Conservation (phyloP, 208 protist genomes). For the Tetramitus jugosus region DNA sequence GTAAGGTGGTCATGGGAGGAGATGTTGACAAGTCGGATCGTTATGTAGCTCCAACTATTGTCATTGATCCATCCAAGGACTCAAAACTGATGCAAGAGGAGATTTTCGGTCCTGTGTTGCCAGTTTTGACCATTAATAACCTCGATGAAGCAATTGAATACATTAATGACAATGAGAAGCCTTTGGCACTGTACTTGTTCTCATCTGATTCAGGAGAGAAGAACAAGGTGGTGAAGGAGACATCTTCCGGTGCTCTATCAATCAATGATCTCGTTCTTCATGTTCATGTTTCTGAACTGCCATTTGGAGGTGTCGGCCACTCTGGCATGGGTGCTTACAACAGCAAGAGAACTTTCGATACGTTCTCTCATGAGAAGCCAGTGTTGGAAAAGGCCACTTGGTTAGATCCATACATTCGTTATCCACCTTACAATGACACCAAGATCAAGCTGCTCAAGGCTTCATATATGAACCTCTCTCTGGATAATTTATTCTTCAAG, state of each 20-base stretch:
- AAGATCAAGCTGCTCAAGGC: no score
- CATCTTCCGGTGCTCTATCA: constrained; percentile 46
- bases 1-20: constrained; percentile 58
- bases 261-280: constrained; percentile 66
- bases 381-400: constrained; percentile 21
- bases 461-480: no score
- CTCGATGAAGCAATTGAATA: constrained; percentile 53
- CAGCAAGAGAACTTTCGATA: constrained; percentile 56
- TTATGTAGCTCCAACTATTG: constrained; percentile 44
- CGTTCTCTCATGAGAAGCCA: constrained; percentile 52
- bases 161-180: constrained; percentile 53
- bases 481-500: no score
- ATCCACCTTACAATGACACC: constrained; percentile 3
- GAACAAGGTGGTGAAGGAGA: constrained; percentile 40
- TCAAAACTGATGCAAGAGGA: constrained; percentile 60
- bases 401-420: constrained; percentile 1
- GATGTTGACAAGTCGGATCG: constrained; percentile 37
- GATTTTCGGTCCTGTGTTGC: constrained; percentile 83
- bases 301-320: constrained; percentile 80
- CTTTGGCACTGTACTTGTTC: constrained; percentile 80
- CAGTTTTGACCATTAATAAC: constrained; percentile 47
- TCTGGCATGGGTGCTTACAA: constrained; percentile 74
- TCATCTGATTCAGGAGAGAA: constrained; percentile 40
- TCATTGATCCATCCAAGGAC: constrained; percentile 42
- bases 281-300: constrained; percentile 40